Evolutionary conservation across 129 eudicot species (phyloP).

Genomic region (Daucus carota): DNA sequence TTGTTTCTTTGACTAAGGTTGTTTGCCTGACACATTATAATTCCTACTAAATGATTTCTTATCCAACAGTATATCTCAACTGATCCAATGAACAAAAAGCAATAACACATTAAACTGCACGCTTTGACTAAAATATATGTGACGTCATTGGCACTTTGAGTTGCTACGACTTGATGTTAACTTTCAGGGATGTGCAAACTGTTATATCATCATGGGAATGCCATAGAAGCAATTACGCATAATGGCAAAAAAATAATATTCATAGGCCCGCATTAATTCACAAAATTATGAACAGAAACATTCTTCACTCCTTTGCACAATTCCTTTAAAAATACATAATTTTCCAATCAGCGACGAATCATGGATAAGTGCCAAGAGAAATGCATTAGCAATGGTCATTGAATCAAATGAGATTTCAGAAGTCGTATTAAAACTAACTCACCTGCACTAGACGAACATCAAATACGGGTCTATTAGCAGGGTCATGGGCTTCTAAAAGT

Average conservation of each 20-base stretch:
- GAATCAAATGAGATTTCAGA: not conserved
- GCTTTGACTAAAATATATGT: not conserved
- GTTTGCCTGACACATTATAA: not conserved
- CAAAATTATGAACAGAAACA: not conserved
- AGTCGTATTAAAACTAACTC: slow-evolving; percentile 9
- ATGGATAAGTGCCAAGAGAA: not conserved
- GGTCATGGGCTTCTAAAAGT: slow-evolving; percentile 71
- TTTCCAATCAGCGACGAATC: not conserved
- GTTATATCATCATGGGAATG: not conserved
- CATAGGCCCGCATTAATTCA: not conserved
- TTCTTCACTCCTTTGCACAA: not conserved
- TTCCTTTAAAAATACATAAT: not conserved
- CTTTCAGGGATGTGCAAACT: not conserved
- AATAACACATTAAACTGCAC: not conserved
- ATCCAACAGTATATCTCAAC: not conserved
- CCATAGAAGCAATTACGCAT: not conserved
- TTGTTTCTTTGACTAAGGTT: slow-evolving; percentile 4
- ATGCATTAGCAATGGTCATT: not conserved
- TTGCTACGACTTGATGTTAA: not conserved
- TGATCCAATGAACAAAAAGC: not conserved
- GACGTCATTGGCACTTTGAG: not conserved
- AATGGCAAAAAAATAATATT: not conserved
- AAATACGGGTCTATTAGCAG: slow-evolving; percentile 70
- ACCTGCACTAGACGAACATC: slow-evolving; percentile 96
- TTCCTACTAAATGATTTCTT: not conserved